These are phyloP conservation scores for Suhomyces anneliseae DNA, from an alignment of 1,139 yeast species.

Conservation along the genomic window DNA sequence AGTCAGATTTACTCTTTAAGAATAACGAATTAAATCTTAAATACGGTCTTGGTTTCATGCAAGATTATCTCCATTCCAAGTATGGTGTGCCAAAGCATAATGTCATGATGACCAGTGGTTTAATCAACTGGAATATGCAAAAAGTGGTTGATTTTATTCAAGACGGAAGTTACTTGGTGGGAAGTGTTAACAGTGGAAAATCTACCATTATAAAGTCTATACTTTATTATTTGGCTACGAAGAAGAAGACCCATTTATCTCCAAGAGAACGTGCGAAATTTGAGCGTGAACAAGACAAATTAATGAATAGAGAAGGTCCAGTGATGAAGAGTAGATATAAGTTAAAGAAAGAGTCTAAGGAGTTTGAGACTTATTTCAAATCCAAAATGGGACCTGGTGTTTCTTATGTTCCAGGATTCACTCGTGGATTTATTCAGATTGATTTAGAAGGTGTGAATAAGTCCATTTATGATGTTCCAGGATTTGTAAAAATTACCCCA, in stretches of 20 bases:
- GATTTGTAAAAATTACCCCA: slow-evolving; percentile 29
- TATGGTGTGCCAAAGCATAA: slow-evolving; percentile 45
- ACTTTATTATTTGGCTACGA: slow-evolving; percentile 25
- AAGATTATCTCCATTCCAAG: slow-evolving; percentile 39
- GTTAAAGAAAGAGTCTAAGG: slow-evolving; percentile 13
- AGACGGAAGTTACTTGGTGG: slow-evolving; percentile 57
- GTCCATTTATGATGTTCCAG: slow-evolving; percentile 57
- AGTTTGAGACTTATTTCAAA: slow-evolving; percentile 17
- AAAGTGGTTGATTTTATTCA: slow-evolving; percentile 36
- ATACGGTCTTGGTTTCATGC: slow-evolving; percentile 47
- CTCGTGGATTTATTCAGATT: slow-evolving; percentile 46
- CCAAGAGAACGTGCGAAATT: slow-evolving; percentile 13
- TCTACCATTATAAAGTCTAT: slow-evolving; percentile 61
- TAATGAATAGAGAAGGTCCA: slow-evolving; percentile 11
- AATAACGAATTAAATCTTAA: slow-evolving; percentile 30
- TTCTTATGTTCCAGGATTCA: slow-evolving; percentile 57
- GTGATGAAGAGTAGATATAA: slow-evolving; percentile 10
- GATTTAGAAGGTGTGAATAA: slow-evolving; percentile 25
- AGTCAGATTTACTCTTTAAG: slow-evolving; percentile 53
- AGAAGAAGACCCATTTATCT: slow-evolving; percentile 6
- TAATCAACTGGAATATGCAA: slow-evolving; percentile 52
- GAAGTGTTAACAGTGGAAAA: slow-evolving; percentile 77
- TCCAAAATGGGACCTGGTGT: slow-evolving; percentile 43
- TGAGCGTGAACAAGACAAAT: slow-evolving; percentile 21
- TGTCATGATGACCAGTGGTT: slow-evolving; percentile 51